Base-by-base conservation (phyloP, 169 alveolate genomes). In the Cryptosporidium felis region DNA sequence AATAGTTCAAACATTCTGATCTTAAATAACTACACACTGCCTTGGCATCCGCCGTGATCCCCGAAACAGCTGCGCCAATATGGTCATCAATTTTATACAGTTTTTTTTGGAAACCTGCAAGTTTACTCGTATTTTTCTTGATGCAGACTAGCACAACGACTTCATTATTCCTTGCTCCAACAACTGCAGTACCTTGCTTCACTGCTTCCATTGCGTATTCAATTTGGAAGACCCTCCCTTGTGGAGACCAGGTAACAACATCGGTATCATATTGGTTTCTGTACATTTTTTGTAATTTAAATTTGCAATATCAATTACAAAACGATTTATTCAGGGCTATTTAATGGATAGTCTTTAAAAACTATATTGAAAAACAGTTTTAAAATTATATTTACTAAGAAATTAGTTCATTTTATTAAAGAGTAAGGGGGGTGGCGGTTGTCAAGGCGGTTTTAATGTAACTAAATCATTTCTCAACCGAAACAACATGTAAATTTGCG, bases 161-260 rank as follows among this genome's bases (percentile, higher is more conserved):
- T 53, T 91, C 81, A 58, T 85, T 32, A 14, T 53, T 36, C 10
- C 62, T 45, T 14, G 51, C 62, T 14, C 53, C 79, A 14, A 81
- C 62, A 21, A 61, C 88, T 53, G 81, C 80, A 62, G 97, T 94
- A 14, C 99, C 99, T 85, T 96, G 97, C 80, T 97, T 97, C 18
- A 95, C 98, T 14, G 99, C 99, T 82, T 96, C 99, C 96, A 93
- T 96, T 5, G 99, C 99, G 89, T 97, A 97, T 88, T 97, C 99
- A 44, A 96, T 95, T 90, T 97, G 96, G 61, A 95, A 95, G 38
- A 97, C 89, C 53, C 98, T 95, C 49, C 95, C 95, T 74, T 96
- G 95, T 40, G 99, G 99, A 38, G 97, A 94, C 96, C 98, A 97
- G 61, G 98, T 96, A 60, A 94, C 91, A 89, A 96, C 94, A 91